A percentile compares a stretch with the other conserved stretches of the same genome.
Evolutionary conservation across 2,329 filamentous ascomycete genomes (phyloP).

Genomic region (Alternaria solani): DNA sequence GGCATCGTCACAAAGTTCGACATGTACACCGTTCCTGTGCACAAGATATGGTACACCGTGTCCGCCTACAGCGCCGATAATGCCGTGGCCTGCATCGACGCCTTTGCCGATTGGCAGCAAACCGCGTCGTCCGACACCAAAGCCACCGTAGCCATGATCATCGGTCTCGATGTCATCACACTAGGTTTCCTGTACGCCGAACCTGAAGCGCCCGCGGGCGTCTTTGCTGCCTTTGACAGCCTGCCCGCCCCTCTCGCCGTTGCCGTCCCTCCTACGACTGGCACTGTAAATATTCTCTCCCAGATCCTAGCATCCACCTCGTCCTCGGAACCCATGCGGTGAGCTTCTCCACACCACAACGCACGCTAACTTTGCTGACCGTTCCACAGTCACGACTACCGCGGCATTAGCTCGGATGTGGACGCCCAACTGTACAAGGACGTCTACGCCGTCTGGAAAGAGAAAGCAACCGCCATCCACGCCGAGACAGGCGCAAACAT

Average conservation of each 20-base stretch:
- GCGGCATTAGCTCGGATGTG: neutral
- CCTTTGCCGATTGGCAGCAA: neutral
- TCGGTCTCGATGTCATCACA: neutral
- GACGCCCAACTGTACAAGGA: neutral
- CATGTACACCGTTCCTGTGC: neutral
- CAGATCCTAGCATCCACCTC: neutral
- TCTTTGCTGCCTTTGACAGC: neutral
- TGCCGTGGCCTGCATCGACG: neutral
- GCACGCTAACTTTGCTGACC: neutral
- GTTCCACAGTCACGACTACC: neutral
- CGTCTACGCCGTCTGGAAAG: neutral
- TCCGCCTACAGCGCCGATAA: neutral
- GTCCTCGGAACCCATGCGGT: neutral
- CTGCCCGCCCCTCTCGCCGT: neutral
- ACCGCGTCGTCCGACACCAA: neutral
- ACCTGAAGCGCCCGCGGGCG: neutral
- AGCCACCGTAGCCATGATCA: neutral
- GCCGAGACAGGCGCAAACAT: neutral
- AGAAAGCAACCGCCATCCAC: neutral
- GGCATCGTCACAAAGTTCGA: neutral
- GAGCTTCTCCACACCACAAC: neutral
- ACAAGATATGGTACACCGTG: neutral
- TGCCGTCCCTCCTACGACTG: neutral
- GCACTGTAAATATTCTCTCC: neutral
- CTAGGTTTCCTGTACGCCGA: neutral